Conservation (phyloP, 1,284 basidiomycete species). For the Pholiota adiposa region DNA sequence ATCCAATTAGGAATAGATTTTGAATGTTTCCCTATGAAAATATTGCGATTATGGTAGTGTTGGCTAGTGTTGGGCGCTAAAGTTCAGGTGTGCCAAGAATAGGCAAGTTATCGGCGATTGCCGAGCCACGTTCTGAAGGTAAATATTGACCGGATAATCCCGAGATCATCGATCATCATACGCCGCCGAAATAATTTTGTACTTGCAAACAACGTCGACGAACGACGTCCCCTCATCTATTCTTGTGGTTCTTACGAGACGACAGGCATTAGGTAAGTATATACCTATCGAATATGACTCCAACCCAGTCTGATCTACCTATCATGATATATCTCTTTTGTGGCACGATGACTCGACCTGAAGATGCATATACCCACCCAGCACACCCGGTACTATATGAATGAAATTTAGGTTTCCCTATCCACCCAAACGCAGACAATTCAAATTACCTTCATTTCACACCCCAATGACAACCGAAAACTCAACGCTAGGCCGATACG, state of each 20-base stretch:
- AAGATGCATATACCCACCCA: no score
- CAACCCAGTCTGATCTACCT: background rate
- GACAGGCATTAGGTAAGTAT: background rate
- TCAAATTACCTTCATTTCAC: constrained; percentile 1
- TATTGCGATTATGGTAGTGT: no score
- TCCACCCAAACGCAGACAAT: background rate
- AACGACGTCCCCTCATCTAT: background rate
- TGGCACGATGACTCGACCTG: background rate
- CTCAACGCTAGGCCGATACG: constrained; percentile 21
- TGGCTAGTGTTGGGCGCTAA: no score
- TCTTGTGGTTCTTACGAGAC: background rate
- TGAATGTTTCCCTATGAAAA: no score
- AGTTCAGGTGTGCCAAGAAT: no score
- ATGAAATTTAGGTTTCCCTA: background rate
- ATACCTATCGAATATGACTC: background rate
- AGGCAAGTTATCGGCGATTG: background rate
- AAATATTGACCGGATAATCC: no score
- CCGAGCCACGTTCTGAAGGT: no score
- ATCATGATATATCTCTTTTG: background rate
- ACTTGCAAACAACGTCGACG: background rate
- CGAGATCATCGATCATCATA: no score
- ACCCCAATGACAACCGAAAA: constrained; percentile 25
- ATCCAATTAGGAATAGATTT: no score
- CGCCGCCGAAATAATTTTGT: no score
- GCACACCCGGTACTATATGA: background rate